Base-by-base conservation (phyloP, 352 stramenopile genomes). In the Globisporangium alternatum region DNA sequence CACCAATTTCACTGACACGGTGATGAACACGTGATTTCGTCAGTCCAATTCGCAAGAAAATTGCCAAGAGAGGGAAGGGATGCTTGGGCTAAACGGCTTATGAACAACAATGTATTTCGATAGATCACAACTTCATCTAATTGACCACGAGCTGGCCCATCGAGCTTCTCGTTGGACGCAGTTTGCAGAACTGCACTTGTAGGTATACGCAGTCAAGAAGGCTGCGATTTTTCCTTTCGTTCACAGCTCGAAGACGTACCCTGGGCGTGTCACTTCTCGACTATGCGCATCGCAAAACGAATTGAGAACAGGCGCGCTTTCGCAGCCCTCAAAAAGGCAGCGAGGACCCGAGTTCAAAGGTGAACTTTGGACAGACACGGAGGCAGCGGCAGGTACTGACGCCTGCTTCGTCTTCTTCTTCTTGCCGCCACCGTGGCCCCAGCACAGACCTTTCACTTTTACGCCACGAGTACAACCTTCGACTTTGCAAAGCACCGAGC, bases 371-470 rank as follows among this genome's bases (percentile, higher is more conserved):
- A 28, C 25, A 28, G 25, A 28, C 2, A 28, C 25, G 53, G 44
- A 49, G 33, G 33, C 9, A 2, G 7, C 25, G n/a, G 30, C 1
- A 1, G 7, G 9, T 33, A 19, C 10, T 28, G 7, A 6, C 10
- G 53, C 12, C 25, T 28, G 10, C 28, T 3, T 17, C 0, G 2
- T 12, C 15, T 56, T 39, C 35, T 61, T 61, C 19, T 61, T 61
- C 55, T 61, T 61, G 5, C 37, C 55, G 28, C 25, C 22, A 9
- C 55, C 25, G 33, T 65, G 47, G 12, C 45, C 31, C 59, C 49
- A 77, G 56, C 70, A 77, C 3, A 74, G 54, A 0, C 70, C 70
- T 28, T 68, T 68, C 10, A 60, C 53, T 39, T 77, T 77, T 31
- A 62, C 70, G 10, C 70, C 66, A 5, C 62, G 56, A 8, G 19